phyloP scores from a whole-genome alignment of 2,329 filamentous ascomycete species.

The Xylariaceae sp. region DNA sequence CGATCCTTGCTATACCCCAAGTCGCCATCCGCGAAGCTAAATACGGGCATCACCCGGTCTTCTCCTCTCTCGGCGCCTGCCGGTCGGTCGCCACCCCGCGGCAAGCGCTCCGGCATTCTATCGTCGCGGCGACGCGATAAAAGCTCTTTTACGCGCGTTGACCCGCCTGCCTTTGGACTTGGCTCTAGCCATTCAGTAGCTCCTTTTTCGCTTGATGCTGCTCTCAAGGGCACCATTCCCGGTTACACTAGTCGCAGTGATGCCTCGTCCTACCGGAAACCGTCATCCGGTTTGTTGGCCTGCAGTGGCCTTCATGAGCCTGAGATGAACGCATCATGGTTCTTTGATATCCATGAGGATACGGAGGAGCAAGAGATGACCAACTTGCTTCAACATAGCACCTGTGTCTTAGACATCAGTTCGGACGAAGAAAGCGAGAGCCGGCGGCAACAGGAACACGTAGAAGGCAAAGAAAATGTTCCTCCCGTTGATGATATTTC shows the following conservation, averaged over 20 bases:
- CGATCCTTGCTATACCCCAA: conserved; percentile 49
- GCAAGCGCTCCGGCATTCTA: conserved; percentile 65
- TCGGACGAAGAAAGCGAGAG: conserved; percentile 74
- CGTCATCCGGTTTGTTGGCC: conserved; percentile 31
- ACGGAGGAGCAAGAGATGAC: conserved; percentile 85
- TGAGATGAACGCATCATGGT: conserved; percentile 65
- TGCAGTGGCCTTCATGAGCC: conserved; percentile 39
- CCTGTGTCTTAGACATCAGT: conserved; percentile 80
- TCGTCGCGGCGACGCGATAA: conserved; percentile 62
- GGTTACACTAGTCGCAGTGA: conserved; percentile 49
- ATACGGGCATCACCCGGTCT: conserved; percentile 43
- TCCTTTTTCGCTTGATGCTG: conserved; percentile 81
- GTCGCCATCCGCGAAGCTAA: conserved; percentile 48
- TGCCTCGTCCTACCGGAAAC: conserved; percentile 21
- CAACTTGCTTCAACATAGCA: conserved; percentile 88
- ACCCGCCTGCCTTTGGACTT: conserved; percentile 60
- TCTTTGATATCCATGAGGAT: conserved; percentile 93
- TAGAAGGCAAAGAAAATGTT: conserved; percentile 84
- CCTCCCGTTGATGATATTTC: conserved; percentile 66
- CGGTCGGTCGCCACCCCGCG: conserved; percentile 72
- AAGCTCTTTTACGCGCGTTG: conserved; percentile 63
- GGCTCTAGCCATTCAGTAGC: conserved; percentile 44
- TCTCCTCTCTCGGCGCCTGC: conserved; percentile 64
- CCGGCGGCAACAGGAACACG: conserved; percentile 48
- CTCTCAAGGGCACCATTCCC: conserved; percentile 70